Evolutionary conservation across 495 filamentous ascomycete genomes (phyloP).

Genomic region (Chaetomium tenue): DNA sequence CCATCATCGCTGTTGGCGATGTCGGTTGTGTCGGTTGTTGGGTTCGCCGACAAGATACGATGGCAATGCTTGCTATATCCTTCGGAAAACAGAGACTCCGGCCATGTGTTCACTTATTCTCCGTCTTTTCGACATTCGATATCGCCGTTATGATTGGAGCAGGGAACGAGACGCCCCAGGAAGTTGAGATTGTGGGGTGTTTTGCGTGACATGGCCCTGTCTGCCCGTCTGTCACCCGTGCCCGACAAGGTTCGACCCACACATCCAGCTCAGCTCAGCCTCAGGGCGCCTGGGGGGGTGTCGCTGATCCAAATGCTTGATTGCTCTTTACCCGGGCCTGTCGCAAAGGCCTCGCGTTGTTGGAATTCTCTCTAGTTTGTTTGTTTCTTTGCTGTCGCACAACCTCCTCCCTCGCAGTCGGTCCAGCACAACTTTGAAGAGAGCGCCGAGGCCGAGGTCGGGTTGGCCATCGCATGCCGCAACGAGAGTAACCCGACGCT

Average conservation of each 20-base stretch:
- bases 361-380: neutral
- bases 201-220: neutral
- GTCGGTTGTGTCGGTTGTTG: too few relatives aligned
- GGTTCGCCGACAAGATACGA: too few relatives aligned
- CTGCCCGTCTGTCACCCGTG: neutral
- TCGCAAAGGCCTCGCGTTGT: neutral
- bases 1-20: too few relatives aligned
- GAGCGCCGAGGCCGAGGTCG: neutral
- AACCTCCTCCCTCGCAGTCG: neutral
- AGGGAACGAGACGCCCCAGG: neutral
- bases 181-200: neutral
- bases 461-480: neutral
- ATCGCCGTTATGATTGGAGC: neutral
- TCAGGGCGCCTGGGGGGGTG: slow-evolving; percentile 2
- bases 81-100: too few relatives aligned
- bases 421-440: neutral
- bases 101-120: neutral
- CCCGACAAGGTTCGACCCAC: neutral
- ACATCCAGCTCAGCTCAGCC: slow-evolving; percentile 9
- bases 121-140: neutral
- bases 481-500: neutral
- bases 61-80: too few relatives aligned
- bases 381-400: neutral
- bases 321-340: slow-evolving; percentile 1
- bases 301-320: slow-evolving; percentile 1